These are phyloP conservation scores for Sclerotinia subarctica DNA, from an alignment of 2,329 filamentous ascomycete genomes.

Conservation along the genomic window DNA sequence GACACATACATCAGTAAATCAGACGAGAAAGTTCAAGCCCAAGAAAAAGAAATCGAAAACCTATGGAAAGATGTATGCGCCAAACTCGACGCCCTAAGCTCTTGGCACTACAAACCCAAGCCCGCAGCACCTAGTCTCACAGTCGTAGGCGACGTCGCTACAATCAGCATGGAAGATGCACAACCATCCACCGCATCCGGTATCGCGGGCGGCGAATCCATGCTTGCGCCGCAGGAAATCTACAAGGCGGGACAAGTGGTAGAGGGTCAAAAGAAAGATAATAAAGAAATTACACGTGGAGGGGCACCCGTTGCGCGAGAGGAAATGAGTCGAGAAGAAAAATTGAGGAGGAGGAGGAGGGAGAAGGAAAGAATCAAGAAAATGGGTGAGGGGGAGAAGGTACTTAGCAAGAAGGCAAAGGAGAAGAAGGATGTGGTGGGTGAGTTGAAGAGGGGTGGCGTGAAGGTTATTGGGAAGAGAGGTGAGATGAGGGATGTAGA, in stretches of 20 bases:
- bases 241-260: slow-evolving; percentile 75
- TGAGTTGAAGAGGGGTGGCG: slow-evolving; percentile 74
- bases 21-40: slow-evolving; percentile 76
- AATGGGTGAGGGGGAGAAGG: slow-evolving; percentile 52
- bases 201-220: slow-evolving; percentile 63
- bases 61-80: slow-evolving; percentile 79
- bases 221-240: slow-evolving; percentile 90
- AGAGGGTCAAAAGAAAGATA: slow-evolving; percentile 51
- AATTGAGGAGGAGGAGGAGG: slow-evolving; percentile 68
- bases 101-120: slow-evolving; percentile 94
- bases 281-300: slow-evolving; percentile 74
- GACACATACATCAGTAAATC: slow-evolving; percentile 74
- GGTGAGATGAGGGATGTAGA: slow-evolving; percentile 81
- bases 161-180: slow-evolving; percentile 91
- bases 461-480: slow-evolving; percentile 88
- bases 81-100: slow-evolving; percentile 84
- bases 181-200: slow-evolving; percentile 79
- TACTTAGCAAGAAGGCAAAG: slow-evolving; percentile 57
- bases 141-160: slow-evolving; percentile 86
- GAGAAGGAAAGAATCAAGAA: slow-evolving; percentile 84
- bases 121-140: slow-evolving; percentile 76
- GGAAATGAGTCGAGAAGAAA: slow-evolving; percentile 87
- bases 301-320: slow-evolving; percentile 75
- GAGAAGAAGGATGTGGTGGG: slow-evolving; percentile 49
- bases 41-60: slow-evolving; percentile 77